Conservation (phyloP, 1,284 basidiomycete species). For the Irpex sp. region DNA sequence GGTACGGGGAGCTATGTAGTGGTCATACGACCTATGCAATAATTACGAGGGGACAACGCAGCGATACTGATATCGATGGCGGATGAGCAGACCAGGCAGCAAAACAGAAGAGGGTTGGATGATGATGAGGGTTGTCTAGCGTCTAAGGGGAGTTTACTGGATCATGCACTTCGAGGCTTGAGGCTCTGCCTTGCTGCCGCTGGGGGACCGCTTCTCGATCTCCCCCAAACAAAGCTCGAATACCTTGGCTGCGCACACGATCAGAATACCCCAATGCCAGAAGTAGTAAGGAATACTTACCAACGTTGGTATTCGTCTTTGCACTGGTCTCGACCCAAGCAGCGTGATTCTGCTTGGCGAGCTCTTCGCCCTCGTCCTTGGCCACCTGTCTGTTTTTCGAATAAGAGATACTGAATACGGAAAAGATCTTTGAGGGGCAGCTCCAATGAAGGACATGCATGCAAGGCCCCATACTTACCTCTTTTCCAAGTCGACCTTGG, state of each 20-base stretch:
- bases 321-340: constrained; percentile 90
- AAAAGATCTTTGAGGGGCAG: constrained; percentile 8
- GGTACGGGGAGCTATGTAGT: constrained; percentile 4
- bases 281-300: constrained; percentile 47
- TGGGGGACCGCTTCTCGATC: constrained; percentile 73
- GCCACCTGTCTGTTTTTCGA: constrained; percentile 69
- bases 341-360: constrained; percentile 73
- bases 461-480: constrained; percentile 45
- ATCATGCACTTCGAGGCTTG: constrained; percentile 58
- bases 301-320: constrained; percentile 85
- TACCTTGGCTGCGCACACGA: constrained; percentile 60
- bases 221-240: constrained; percentile 87
- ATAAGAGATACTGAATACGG: constrained; percentile 25
- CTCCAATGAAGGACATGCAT: constrained; percentile 4
- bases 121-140: constrained; percentile 9
- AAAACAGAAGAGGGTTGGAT: constrained; percentile 12
- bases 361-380: constrained; percentile 67
- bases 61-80: constrained; percentile 15
- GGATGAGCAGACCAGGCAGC: constrained; percentile 12
- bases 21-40: constrained; percentile 18
- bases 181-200: constrained; percentile 56
- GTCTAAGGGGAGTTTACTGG: constrained; percentile 51
- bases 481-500: constrained; percentile 84
- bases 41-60: constrained; percentile 17
- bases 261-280: neutral